Evolutionary conservation across 2,329 filamentous ascomycete genomes (phyloP), one percentile per base, ranked within the genome.

Genomic region (Chlorencoelia australis): DNA sequence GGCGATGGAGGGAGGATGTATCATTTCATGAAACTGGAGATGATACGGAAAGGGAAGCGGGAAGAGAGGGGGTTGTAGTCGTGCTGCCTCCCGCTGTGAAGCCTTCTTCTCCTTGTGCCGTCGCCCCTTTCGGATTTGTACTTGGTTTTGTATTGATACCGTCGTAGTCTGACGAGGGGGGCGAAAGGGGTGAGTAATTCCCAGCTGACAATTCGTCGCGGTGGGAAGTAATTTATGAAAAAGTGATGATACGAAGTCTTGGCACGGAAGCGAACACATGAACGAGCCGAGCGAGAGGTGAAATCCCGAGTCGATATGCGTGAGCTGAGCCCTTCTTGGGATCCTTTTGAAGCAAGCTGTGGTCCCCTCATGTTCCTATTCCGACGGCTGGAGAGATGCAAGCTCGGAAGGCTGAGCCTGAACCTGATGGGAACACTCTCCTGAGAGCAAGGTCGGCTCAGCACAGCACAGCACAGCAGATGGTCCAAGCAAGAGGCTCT

Each of bases 401-500:
- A n/a, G n/a, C 7, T 28, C 7, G 25, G 7, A 13, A 14, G 6
- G 10, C 13, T 14, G 25, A 13, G 25, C 31, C 21, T 22, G 21
- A 15, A 28, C 14, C 15, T 26, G 21, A 20, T 8, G 27, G n/a
- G 14, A 29, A 20, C 14, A 22, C 29, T 11, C 24, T 13, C 14
- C 11, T 17, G 8, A 17, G 7, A 27, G 26, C 35, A 37, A 27
- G 32, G 29, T 30, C 41, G 29, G 37, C 36, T 32, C 37, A 26
- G 32, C 30, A 31, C 34, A 30, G 46, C 47, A 48, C 47, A 43
- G 48, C 33, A 45, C 47, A 41, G 41, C 29, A 32, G 27, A 27
- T 25, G 49, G 40, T 24, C 40, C 37, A 46, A 50, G 45, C 46
- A 47, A 43, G 33, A 35, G 31, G 13, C 17, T 24, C 18, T 32